phyloP scores from a whole-genome alignment of 2,329 filamentous ascomycete genomes.

The Stemphylium beticola region DNA sequence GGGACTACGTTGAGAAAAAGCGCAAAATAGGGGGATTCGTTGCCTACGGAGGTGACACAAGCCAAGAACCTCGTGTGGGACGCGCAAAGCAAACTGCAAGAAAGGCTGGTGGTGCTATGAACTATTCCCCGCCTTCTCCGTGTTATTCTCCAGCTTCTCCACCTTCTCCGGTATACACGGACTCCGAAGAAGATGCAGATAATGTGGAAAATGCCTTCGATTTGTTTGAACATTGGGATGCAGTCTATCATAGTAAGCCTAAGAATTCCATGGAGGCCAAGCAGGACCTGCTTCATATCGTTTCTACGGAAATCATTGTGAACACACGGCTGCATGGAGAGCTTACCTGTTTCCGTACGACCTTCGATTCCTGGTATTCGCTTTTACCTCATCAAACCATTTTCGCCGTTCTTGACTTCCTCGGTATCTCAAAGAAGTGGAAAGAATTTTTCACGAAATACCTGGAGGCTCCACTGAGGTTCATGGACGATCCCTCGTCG shows the following conservation, averaged over 20 bases:
- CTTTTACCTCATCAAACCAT: conserved; percentile 55
- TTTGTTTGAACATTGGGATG: background rate
- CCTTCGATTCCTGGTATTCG: conserved; percentile 41
- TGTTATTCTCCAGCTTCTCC: too few relatives aligned
- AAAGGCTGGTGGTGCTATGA: background rate
- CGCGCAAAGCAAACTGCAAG: background rate
- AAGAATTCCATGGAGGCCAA: conserved; percentile 42
- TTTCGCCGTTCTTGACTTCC: conserved; percentile 52
- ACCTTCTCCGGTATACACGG: background rate
- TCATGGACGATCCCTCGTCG: conserved; percentile 43
- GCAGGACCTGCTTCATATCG: conserved; percentile 39
- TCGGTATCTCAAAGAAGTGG: conserved; percentile 54
- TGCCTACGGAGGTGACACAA: background rate
- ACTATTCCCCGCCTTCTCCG: background rate
- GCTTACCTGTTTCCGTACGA: conserved; percentile 39
- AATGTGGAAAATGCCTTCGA: conserved; percentile 4
- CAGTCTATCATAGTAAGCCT: background rate
- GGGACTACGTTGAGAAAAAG: conserved; percentile 12
- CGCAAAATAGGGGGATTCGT: background rate
- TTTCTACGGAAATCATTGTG: conserved; percentile 40
- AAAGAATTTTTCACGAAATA: conserved; percentile 55
- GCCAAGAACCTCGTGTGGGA: background rate
- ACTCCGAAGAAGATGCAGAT: background rate
- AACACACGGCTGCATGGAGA: conserved; percentile 39
- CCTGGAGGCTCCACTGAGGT: conserved; percentile 55